Evolutionary conservation across 768 basidiomycete species (phyloP).

Genomic region (Russula virescens): DNA sequence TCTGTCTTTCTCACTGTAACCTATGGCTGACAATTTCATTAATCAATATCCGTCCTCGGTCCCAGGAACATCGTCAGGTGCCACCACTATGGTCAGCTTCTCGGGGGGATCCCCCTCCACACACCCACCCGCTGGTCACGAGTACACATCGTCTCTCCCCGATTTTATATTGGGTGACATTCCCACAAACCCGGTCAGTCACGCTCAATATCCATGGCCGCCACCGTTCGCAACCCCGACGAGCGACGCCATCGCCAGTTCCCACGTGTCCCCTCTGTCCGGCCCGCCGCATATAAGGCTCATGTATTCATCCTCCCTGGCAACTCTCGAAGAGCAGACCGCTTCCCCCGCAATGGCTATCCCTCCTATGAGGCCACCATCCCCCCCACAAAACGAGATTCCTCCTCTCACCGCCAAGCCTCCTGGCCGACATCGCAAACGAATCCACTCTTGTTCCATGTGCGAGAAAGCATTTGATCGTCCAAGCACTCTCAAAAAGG

Average conservation of each 20-base stretch:
- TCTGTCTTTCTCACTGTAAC: conserved; percentile 3
- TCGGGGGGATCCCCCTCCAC: conserved; percentile 22
- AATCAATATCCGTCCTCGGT: conserved; percentile 18
- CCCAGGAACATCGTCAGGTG: conserved; percentile 20
- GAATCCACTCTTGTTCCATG: conserved; percentile 76
- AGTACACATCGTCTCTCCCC: conserved; percentile 18
- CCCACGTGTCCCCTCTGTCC: conserved; percentile 16
- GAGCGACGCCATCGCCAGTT: conserved; percentile 11
- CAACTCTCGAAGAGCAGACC: conserved; percentile 16
- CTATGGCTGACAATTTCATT: conserved; percentile 20
- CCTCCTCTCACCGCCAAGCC: background rate
- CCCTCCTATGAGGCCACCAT: conserved; percentile 15
- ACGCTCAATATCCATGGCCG: conserved; percentile 19
- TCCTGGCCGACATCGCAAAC: conserved; percentile 27
- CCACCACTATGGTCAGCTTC: conserved; percentile 20
- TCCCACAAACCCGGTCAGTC: conserved; percentile 18
- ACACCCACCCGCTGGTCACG: conserved; percentile 17
- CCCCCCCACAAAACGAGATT: conserved; percentile 18
- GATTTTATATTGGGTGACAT: conserved; percentile 18
- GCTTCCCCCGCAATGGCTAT: conserved; percentile 16
- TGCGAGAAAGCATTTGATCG: conserved; percentile 73
- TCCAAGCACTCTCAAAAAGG: conserved; percentile 71
- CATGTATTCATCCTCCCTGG: conserved; percentile 18
- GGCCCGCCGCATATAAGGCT: conserved; percentile 23
- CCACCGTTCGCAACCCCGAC: conserved; percentile 13